phyloP scores from a whole-genome alignment of 2,329 filamentous ascomycete genomes.

The Orbilia blumenaviensis region DNA sequence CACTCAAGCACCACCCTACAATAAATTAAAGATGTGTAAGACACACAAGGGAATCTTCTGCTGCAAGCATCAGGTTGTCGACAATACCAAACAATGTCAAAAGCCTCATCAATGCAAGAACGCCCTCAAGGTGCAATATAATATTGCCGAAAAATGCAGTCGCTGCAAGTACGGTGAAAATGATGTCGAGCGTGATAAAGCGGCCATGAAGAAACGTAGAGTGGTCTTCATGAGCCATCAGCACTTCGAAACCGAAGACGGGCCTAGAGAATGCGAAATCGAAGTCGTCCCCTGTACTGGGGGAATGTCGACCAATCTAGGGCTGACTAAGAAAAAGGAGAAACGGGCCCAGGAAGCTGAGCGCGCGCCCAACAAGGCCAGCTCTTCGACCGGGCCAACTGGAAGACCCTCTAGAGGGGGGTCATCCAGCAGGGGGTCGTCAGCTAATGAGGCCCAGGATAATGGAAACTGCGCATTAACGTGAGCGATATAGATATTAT shows the following conservation, averaged over 20 bases:
- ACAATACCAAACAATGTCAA: background rate
- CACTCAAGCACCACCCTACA: background rate
- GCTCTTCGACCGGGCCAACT: background rate
- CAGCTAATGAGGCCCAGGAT: no score
- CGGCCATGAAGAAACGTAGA: background rate
- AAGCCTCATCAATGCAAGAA: background rate
- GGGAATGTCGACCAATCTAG: background rate
- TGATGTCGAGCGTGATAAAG: background rate
- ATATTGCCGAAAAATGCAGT: background rate
- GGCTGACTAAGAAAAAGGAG: background rate
- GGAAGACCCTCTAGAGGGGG: no score
- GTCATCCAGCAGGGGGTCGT: no score
- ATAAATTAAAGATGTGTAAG: constrained; percentile 11
- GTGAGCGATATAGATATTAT: background rate
- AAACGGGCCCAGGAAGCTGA: background rate
- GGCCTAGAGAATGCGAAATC: constrained; percentile 5
- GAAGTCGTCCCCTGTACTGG: constrained; percentile 8
- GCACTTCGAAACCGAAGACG: background rate
- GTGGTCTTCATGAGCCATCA: background rate
- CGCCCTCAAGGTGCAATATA: background rate
- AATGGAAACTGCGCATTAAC: background rate
- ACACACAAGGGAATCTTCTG: constrained; percentile 1
- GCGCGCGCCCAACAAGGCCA: background rate
- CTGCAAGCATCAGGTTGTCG: constrained; percentile 19
- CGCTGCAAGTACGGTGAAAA: background rate